Evolutionary conservation across 2,329 filamentous ascomycete species (phyloP).

Genomic region (Colletotrichum kahawae): DNA sequence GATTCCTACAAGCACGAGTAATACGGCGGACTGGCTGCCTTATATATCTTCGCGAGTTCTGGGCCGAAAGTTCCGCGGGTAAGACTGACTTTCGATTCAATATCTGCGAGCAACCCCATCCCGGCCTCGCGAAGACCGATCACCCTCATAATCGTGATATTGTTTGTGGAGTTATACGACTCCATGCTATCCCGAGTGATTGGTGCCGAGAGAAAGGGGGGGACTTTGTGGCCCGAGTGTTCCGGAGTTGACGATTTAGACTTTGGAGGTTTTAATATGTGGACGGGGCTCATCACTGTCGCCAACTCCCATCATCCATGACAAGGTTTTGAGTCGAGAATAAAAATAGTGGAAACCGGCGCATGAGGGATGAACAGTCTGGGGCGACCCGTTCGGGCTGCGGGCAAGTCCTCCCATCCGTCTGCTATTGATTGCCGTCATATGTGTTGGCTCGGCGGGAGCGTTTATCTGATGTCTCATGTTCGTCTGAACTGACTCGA

Average conservation of each 20-base stretch:
- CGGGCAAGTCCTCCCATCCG: neutral
- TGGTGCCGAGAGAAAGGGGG: neutral
- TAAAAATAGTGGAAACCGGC: neutral
- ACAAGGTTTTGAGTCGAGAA: neutral
- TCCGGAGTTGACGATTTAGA: constrained; percentile 4
- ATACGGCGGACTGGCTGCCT: neutral
- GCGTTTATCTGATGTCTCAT: neutral
- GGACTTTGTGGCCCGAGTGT: neutral
- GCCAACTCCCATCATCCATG: constrained; percentile 5
- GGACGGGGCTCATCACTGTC: neutral
- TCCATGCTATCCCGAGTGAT: neutral
- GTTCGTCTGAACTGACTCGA: constrained; percentile 11
- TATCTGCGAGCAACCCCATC: neutral
- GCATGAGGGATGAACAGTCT: neutral
- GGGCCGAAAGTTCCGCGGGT: neutral
- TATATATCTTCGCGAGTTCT: neutral
- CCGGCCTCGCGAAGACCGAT: neutral
- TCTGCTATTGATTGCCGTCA: neutral
- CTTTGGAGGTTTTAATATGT: constrained; percentile 3
- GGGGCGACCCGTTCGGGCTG: neutral
- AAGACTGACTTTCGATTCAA: neutral
- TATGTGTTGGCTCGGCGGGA: neutral
- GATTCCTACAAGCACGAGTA: fast-evolving
- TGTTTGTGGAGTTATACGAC: neutral
- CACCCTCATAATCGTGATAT: neutral